Percentiles rank a stretch among this genome's conserved stretches.
Evolutionary conservation across 1,284 basidiomycete genomes (phyloP).

Genomic region (Ustilago sp.): DNA sequence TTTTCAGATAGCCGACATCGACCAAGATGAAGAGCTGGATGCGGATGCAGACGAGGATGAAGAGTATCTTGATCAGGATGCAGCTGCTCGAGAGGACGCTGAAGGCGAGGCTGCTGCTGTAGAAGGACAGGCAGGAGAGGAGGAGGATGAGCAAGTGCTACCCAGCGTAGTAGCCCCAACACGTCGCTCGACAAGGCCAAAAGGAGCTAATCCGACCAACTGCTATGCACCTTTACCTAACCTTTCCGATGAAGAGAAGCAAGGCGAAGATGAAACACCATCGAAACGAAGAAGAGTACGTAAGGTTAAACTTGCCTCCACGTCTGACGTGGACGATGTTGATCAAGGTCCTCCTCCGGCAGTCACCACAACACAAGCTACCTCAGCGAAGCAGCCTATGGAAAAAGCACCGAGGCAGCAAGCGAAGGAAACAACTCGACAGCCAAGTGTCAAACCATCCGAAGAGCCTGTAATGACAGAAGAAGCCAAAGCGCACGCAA

Average conservation of each 20-base stretch:
- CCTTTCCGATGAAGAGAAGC: conserved; percentile 31
- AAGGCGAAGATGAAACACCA: conserved; percentile 26
- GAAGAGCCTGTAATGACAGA: conserved; percentile 30
- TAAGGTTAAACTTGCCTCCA: conserved; percentile 11
- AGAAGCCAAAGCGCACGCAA: conserved; percentile 35
- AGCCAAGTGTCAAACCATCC: conserved; percentile 5
- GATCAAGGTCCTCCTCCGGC: background rate
- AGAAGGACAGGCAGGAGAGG: background rate
- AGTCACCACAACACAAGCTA: background rate
- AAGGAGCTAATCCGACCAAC: conserved; percentile 19
- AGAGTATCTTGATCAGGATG: conserved; percentile 23
- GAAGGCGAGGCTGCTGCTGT: background rate
- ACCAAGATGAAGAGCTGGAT: conserved; percentile 29
- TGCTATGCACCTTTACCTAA: conserved; percentile 19
- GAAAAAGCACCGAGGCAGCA: conserved; percentile 14
- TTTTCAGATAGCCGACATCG: conserved; percentile 25
- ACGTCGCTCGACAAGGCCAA: conserved; percentile 20
- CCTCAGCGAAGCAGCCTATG: background rate
- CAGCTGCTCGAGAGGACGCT: conserved; percentile 11
- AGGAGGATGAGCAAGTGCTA: background rate
- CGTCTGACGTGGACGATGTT: conserved; percentile 25
- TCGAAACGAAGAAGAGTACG: conserved; percentile 20
- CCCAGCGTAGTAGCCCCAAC: conserved; percentile 3
- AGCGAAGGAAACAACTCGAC: background rate
- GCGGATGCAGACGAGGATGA: conserved; percentile 35